phyloP scores from a whole-genome alignment of 306 rosid genomes.

The Quercus glauca region DNA sequence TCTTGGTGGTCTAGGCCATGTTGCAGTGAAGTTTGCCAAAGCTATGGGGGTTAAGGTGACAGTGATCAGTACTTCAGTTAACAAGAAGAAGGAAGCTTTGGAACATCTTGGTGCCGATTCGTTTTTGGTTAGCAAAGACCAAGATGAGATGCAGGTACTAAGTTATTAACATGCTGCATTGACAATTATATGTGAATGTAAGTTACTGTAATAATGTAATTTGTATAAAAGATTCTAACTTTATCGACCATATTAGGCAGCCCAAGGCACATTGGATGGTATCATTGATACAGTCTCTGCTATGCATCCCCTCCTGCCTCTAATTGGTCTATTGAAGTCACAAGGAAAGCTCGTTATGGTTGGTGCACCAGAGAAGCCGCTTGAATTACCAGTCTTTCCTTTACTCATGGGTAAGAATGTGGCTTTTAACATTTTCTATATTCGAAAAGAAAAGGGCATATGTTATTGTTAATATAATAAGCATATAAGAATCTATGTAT shows the following conservation, averaged over 20 bases:
- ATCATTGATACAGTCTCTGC: constrained; percentile 54
- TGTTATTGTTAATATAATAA: too few species aligned
- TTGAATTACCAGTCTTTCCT: constrained; percentile 30
- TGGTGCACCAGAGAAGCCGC: constrained; percentile 39
- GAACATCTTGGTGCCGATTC: constrained; percentile 28
- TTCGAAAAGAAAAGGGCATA: too few species aligned
- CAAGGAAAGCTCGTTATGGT: constrained; percentile 51
- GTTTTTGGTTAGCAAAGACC: constrained; percentile 20
- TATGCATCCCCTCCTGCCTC: constrained; percentile 36
- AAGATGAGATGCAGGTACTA: constrained; percentile 14
- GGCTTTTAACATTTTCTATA: neutral
- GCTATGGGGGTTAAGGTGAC: constrained; percentile 30
- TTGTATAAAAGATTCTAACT: neutral
- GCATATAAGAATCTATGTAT: too few species aligned
- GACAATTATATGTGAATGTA: neutral
- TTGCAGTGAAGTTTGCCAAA: constrained; percentile 29
- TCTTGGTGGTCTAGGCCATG: constrained; percentile 31
- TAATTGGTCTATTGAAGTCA: constrained; percentile 36
- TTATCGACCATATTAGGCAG: neutral
- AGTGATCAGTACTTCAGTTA: constrained; percentile 19
- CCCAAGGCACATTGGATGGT: constrained; percentile 44
- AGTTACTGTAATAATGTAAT: too few species aligned
- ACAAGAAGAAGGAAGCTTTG: constrained; percentile 22
- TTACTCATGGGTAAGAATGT: constrained; percentile 17
- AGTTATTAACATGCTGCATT: neutral